These are phyloP conservation scores for Metschnikowia amazonensis DNA, from an alignment of 805 yeast genomes.

Conservation along the genomic window DNA sequence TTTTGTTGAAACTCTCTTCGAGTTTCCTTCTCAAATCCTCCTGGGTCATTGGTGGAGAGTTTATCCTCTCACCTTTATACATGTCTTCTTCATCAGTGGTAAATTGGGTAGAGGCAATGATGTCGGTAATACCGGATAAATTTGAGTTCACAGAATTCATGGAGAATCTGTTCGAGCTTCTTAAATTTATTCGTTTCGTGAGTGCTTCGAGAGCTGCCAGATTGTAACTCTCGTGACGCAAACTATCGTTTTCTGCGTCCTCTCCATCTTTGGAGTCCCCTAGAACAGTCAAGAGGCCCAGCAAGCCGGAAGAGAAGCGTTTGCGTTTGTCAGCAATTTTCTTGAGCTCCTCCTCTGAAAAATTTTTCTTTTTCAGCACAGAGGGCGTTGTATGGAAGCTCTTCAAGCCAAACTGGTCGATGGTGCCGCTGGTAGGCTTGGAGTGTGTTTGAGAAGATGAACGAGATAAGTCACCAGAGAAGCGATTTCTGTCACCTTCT, in stretches of 20 bases:
- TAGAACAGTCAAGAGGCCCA: constrained; percentile 37
- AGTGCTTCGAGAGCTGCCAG: constrained; percentile 35
- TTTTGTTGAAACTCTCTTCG: constrained; percentile 38
- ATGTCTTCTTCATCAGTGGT: constrained; percentile 32
- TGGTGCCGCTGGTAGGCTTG: constrained; percentile 18
- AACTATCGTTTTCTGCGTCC: neutral
- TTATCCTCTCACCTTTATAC: neutral
- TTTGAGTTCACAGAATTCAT: constrained; percentile 48
- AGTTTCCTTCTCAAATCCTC: constrained; percentile 32
- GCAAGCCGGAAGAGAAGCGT: constrained; percentile 36
- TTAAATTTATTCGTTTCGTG: constrained; percentile 20
- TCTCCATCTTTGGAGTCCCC: constrained; percentile 25
- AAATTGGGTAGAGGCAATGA: constrained; percentile 42
- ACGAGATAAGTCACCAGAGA: constrained; percentile 7
- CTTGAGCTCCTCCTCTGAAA: constrained; percentile 8
- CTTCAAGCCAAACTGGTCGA: constrained; percentile 23
- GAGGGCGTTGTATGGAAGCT: constrained; percentile 30
- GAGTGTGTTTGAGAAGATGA: constrained; percentile 19
- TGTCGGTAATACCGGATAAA: constrained; percentile 45
- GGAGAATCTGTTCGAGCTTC: constrained; percentile 50
- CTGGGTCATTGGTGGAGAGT: constrained; percentile 18
- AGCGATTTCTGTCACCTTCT: constrained; percentile 10
- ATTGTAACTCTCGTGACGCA: constrained; percentile 29
- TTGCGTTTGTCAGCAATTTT: constrained; percentile 19
- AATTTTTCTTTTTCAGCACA: constrained; percentile 24